Evolutionary conservation across 768 basidiomycete species (phyloP).

Genomic region (Boletus sensibilis): DNA sequence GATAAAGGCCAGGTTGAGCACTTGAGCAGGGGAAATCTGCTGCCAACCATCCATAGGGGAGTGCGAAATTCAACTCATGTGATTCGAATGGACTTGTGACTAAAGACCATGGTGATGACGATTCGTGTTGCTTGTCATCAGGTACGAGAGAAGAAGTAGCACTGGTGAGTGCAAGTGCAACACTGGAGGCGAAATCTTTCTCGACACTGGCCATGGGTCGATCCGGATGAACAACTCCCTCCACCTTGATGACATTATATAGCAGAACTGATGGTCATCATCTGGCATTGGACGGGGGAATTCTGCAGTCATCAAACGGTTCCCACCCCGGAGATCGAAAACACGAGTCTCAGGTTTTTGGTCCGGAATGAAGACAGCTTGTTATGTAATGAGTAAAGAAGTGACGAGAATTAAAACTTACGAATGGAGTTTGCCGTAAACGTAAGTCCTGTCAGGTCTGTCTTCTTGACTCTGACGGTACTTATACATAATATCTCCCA

Average conservation of each 20-base stretch:
- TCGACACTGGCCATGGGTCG: not conserved
- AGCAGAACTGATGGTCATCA: too few species aligned
- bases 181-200: not conserved
- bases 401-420: slow-evolving; percentile 29
- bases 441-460: slow-evolving; percentile 25
- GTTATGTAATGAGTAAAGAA: slow-evolving; percentile 27
- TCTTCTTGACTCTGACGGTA: too few species aligned
- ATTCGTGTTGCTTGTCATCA: too few species aligned
- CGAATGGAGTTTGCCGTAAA: slow-evolving; percentile 31
- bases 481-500: too few species aligned
- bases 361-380: slow-evolving; percentile 25
- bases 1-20: not conserved
- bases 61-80: too few species aligned
- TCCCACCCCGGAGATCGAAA: slow-evolving; percentile 11
- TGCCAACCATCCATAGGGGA: too few species aligned
- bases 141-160: not conserved
- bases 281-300: too few species aligned
- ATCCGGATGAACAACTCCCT: not conserved
- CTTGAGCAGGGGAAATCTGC: not conserved
- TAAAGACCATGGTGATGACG: not conserved
- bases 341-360: slow-evolving; percentile 20
- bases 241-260: not conserved
- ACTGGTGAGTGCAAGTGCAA: not conserved
- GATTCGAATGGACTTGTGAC: not conserved
- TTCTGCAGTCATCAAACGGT: not conserved